Percentiles rank a stretch among this genome's conserved stretches.
Evolutionary conservation across 768 basidiomycete species (phyloP).

Genomic region (Plicaturopsis crispa): DNA sequence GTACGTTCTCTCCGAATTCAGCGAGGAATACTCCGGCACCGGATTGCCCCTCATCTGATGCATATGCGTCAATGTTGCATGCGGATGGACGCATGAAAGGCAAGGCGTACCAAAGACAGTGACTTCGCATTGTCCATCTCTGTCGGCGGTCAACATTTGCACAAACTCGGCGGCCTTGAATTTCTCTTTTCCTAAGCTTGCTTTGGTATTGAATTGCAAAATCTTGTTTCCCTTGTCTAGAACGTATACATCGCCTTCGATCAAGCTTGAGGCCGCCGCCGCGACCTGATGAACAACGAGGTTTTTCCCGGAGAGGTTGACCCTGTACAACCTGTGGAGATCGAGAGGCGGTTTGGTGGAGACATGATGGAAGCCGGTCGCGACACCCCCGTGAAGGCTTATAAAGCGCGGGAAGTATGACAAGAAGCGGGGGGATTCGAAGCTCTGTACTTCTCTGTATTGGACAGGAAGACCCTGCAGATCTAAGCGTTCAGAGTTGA

Average conservation of each 20-base stretch:
- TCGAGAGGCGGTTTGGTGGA: slow-evolving; percentile 33
- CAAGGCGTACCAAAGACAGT: slow-evolving; percentile 39
- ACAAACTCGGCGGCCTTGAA: slow-evolving; percentile 60
- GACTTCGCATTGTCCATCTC: slow-evolving; percentile 33
- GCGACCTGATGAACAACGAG: slow-evolving; percentile 44
- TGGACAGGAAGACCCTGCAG: slow-evolving; percentile 49
- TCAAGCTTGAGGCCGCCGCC: slow-evolving; percentile 34
- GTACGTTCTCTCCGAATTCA: slow-evolving; percentile 39
- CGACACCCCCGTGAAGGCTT: slow-evolving; percentile 36
- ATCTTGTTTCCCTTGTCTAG: slow-evolving; percentile 48
- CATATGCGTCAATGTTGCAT: background rate
- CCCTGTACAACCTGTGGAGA: slow-evolving; percentile 41
- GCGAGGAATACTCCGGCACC: slow-evolving; percentile 40
- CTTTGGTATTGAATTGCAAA: slow-evolving; percentile 50
- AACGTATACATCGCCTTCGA: slow-evolving; percentile 50
- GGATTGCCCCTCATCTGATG: slow-evolving; percentile 43
- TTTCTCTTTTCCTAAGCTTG: slow-evolving; percentile 46
- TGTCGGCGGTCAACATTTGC: slow-evolving; percentile 31
- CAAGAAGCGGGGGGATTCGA: slow-evolving; percentile 44
- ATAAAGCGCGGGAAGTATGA: slow-evolving; percentile 43
- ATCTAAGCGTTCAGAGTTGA: slow-evolving; percentile 23
- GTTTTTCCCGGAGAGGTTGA: slow-evolving; percentile 24
- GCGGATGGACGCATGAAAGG: background rate
- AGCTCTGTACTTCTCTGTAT: slow-evolving; percentile 55
- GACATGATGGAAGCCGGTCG: slow-evolving; percentile 48